Base-by-base conservation (phyloP, 257 asterid genomes). In the Plantago elongata region DNA sequence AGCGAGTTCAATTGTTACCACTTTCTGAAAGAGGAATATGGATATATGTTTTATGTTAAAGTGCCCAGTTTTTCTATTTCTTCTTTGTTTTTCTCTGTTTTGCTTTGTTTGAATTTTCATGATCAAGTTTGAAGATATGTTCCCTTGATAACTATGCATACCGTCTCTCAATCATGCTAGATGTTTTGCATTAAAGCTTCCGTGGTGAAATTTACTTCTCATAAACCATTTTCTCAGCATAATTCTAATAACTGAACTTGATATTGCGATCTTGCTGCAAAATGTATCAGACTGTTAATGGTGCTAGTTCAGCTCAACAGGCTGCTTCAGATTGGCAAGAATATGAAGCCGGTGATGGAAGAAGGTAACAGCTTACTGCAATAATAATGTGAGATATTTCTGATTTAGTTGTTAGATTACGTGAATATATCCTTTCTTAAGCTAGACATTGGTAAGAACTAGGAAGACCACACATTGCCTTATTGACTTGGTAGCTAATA, bases 291-390 rank as follows among this genome's bases (percentile, higher is more conserved):
- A 84, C 69, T 72, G 79, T 64, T 60, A 79, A 74, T 60, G 79
- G 68, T 64, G 69, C 78, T 54, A 62, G 59, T 73, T 49, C 71
- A 22, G 55, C 84, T 72, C 83, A 72, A 57, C 96, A 78, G 67
- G 70, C 74, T 74, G 81, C 83, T 54, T 84, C 91, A 52, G 96
- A 89, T 76, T 93, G 99, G 99, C 97, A 84, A 81, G 99, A 93
- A 72, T 83, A 74, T 72, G 90, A 84, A 63, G 88, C 90, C 74
- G 80, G 89, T 68, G 96, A 88, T 73, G 99, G 99, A 59, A 83
- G 96, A 75, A 90, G 96, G 99, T 88, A 62, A 71, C 45, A 61
- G 22, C 15, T 43, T 55, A 61, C 57, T 37, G 50, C 60, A 50
- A 16, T 59, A 75, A 38, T 46, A 54, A 52, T 42, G 65, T 44